Evolutionary conservation across 805 yeast species (phyloP), one percentile per base, ranked within the genome.

Genomic region (Sugiyamaella lignohabitans): DNA sequence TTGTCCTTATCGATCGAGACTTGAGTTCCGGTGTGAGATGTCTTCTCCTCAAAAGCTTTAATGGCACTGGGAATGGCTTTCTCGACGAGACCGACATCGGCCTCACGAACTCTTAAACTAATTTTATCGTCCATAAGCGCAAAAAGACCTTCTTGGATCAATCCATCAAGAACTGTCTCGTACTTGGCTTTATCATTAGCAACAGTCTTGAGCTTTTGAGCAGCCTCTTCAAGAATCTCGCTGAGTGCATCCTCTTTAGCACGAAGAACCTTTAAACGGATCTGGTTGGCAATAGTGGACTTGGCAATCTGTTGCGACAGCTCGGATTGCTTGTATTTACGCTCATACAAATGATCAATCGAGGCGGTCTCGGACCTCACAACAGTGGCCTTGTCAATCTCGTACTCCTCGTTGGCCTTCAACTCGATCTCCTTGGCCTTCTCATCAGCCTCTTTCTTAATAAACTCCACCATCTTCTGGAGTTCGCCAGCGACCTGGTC

Each of bases 391-490:
- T 93, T 93, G 67, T 93, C 98, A 61, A 93, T 89, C 69, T 93
- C 98, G 66, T 91, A 93, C 72, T 93, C 99, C 69, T 93, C 98
- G 66, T 94, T 96, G 38, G 98, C 96, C 74, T 93, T 94, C 61
- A 93, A 75, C 65, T 77, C 82, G 63, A 93, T 88, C 70, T 93
- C 99, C 67, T 86, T 87, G 57, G 98, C 96, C 73, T 93, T 93
- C 69, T 93, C 99, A 62, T 89, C 95, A 35, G 99, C 99, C 73
- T 93, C 99, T 78, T 91, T 93, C 72, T 84, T 87, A 78, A 93
- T 93, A 81, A 93, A 93, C 64, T 94, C 89, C 66, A 91, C 95
- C 97, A 93, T 93, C 75, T 93, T 93, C 67, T 82, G 82, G 69
- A 93, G 85, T 74, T 93, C 98, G 59, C 87, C 87, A 63, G 84